A percentile compares a stretch with the other conserved stretches of the same genome.
These are phyloP conservation scores for Pouteria campechiana DNA, from an alignment of 179 eudicot species.

Conservation along the genomic window DNA sequence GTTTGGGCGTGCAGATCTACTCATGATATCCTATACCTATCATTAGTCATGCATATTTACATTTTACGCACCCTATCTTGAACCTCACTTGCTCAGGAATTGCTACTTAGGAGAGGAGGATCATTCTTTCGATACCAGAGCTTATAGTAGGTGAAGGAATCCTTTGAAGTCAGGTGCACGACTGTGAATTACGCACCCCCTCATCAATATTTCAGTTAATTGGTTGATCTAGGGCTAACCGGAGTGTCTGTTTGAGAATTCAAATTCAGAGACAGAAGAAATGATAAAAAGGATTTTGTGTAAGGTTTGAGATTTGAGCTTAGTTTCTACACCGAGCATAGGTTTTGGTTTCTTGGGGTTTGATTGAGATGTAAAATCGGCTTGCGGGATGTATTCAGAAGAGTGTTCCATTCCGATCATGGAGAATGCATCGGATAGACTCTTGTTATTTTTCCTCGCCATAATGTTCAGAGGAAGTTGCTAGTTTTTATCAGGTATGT, in stretches of 20 bases:
- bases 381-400: conserved; percentile 36
- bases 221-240: conserved; percentile 14
- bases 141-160: conserved; percentile 29
- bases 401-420: conserved; percentile 8
- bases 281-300: conserved; percentile 1
- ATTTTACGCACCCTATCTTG: conserved; percentile 1
- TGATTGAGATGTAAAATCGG: conserved; percentile 45
- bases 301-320: conserved; percentile 7
- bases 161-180: conserved; percentile 29
- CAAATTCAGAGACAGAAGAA: conserved; percentile 11
- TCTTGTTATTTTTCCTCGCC: conserved; percentile 4
- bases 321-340: conserved; percentile 2
- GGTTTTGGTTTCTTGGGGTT: conserved; percentile 19
- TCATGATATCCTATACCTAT: neutral
- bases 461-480: conserved; percentile 10
- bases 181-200: conserved; percentile 14
- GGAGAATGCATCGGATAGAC: neutral
- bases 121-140: conserved; percentile 11
- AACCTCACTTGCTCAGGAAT: conserved; percentile 27
- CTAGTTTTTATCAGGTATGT: conserved; percentile 11
- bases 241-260: conserved; percentile 16
- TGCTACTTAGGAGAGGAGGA: conserved; percentile 37
- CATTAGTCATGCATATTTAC: neutral
- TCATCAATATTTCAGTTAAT: conserved; percentile 6
- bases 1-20: too few species aligned